Percentiles rank a stretch among this genome's conserved stretches.
Conservation (phyloP, 2,329 filamentous ascomycete species). For the Thelonectria blattea region DNA sequence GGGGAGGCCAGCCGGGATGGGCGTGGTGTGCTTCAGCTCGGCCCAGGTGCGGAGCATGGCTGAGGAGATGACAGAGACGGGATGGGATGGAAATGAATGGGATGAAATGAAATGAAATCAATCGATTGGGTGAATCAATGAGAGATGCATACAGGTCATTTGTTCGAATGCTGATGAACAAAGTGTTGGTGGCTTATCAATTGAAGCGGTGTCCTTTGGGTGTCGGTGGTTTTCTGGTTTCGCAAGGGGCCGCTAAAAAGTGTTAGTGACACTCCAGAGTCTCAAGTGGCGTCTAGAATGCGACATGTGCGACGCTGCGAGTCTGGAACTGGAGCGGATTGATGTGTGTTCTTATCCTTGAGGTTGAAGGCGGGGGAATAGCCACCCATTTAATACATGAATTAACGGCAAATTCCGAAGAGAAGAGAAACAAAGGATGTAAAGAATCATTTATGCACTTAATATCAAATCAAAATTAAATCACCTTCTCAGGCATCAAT, state of each 20-base stretch:
- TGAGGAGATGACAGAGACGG: slow-evolving; percentile 15
- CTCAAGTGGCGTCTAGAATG: slow-evolving; percentile 8
- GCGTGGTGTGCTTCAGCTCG: slow-evolving; percentile 50
- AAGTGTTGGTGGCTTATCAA: neutral
- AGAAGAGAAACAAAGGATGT: too few relatives aligned
- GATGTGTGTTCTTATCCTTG: too few relatives aligned
- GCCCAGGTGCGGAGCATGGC: slow-evolving; percentile 53
- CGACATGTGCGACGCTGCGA: neutral
- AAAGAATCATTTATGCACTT: too few relatives aligned
- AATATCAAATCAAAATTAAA: neutral
- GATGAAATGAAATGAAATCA: too few relatives aligned
- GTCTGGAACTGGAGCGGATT: neutral
- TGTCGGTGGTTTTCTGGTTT: neutral
- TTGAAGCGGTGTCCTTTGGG: neutral
- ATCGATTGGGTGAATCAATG: too few relatives aligned
- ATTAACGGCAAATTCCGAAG: too few relatives aligned
- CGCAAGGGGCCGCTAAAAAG: slow-evolving; percentile 5
- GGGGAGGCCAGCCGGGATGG: slow-evolving; percentile 48
- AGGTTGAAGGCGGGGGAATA: too few relatives aligned
- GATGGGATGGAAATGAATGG: too few relatives aligned
- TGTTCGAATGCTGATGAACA: too few relatives aligned
- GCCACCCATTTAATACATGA: too few relatives aligned
- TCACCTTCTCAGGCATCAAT: neutral
- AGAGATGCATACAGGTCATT: slow-evolving; percentile 16
- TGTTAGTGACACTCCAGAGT: neutral